Conservation (phyloP, 164 flowering plant genomes). For the Vitis riparia region DNA sequence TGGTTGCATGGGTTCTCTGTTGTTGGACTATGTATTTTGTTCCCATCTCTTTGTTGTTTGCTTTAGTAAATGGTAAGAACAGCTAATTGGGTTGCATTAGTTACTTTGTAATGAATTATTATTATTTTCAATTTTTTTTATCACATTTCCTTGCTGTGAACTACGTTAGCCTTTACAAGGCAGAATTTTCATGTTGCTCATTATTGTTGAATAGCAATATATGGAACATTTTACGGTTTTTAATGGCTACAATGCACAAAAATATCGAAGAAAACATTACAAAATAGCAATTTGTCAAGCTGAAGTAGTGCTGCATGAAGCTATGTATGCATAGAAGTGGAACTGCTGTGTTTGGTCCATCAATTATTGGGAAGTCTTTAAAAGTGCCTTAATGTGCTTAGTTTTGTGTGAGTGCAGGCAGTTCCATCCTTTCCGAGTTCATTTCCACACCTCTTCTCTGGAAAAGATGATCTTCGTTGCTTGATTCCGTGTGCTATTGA, state of each 20-base stretch:
- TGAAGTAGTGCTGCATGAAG: background rate
- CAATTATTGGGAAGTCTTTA: background rate
- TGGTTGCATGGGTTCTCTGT: background rate
- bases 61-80: background rate
- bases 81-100: background rate
- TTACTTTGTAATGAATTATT: background rate
- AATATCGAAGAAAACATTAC: background rate
- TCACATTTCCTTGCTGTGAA: background rate
- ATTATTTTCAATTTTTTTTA: too few species aligned
- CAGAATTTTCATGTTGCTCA: background rate
- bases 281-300: background rate
- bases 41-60: too few species aligned
- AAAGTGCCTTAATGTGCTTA: constrained; percentile 6
- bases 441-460: constrained; percentile 88
- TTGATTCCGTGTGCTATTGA: constrained; percentile 98
- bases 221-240: background rate
- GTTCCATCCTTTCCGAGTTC: constrained; percentile 96
- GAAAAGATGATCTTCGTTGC: constrained; percentile 77
- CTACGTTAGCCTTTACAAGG: background rate
- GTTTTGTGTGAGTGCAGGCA: constrained; percentile 61
- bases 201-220: background rate
- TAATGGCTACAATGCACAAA: background rate
- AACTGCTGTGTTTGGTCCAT: too few species aligned
- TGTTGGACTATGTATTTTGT: background rate
- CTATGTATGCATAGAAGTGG: too few species aligned